These are phyloP conservation scores for Vairimorpha necatrix DNA, from an alignment of 371 early-diverging fungal genomes.

Conservation along the genomic window DNA sequence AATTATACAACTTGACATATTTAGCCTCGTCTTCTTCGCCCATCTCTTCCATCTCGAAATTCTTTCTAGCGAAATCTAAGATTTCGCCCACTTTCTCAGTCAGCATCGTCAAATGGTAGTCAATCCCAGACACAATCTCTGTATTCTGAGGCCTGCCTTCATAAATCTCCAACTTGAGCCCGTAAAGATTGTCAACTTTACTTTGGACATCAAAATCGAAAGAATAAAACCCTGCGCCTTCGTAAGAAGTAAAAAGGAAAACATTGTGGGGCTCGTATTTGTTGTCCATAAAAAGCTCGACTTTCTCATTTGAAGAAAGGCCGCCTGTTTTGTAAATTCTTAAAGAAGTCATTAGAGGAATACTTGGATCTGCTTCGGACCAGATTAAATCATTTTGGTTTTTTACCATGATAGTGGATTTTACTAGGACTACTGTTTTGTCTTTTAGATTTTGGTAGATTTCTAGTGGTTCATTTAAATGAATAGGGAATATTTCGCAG, in stretches of 20 bases:
- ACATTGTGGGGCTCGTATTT: constrained; percentile 42
- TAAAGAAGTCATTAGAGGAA: background rate
- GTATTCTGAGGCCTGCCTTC: constrained; percentile 54
- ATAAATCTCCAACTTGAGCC: constrained; percentile 45
- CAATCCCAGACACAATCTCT: constrained; percentile 56
- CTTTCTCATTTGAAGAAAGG: constrained; percentile 16
- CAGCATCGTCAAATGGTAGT: constrained; percentile 53
- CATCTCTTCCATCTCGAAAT: constrained; percentile 48
- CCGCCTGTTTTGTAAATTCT: constrained; percentile 28
- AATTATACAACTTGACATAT: constrained; percentile 42
- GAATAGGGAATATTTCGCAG: constrained; percentile 21
- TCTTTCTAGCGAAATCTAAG: constrained; percentile 51
- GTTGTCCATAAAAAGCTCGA: constrained; percentile 36
- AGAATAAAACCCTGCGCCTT: constrained; percentile 38
- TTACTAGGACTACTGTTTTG: constrained; percentile 43
- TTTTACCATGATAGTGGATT: constrained; percentile 14
- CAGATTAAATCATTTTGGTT: background rate
- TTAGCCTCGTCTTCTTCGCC: constrained; percentile 51
- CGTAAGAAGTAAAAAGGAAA: constrained; percentile 52
- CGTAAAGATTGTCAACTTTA: constrained; percentile 24
- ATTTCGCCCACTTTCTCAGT: constrained; percentile 51
- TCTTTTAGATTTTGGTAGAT: constrained; percentile 18
- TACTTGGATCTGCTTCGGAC: constrained; percentile 21
- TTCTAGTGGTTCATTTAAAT: background rate
- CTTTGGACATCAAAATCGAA: constrained; percentile 43